Evolutionary conservation across 352 stramenopile genomes (phyloP), one percentile per base, ranked within the genome.

Genomic region (Globisporangium okanoganense): DNA sequence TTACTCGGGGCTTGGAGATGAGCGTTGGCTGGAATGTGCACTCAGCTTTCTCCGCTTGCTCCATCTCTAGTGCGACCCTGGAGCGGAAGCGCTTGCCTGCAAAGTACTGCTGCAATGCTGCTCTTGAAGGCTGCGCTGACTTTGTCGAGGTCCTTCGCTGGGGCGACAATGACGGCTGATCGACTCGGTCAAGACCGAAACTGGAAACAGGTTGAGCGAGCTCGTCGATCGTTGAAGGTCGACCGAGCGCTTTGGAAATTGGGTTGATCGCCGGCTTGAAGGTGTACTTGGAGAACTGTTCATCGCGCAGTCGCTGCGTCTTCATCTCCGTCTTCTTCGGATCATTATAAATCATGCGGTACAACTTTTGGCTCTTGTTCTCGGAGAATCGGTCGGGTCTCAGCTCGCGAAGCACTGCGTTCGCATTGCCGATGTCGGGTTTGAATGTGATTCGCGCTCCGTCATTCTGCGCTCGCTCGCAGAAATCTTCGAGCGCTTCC

Each of bases 251-350:
- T 45, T 84, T 81, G 0, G 84, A 94, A 1, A 96, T 66, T 0
- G 73, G 67, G 62, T 95, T 96, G 43, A 95, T 91, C 53, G 78
- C 60, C 1, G 87, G 85, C 24, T 92, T 88, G 70, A 92, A 93
- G 0, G 76, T 73, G 35, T 73, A 92, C 58, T 94, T 70, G 20
- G 66, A 50, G 49, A 83, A 76, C 10, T 81, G 61, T 33, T 88
- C 62, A 29, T 90, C 78, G 0, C 82, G 72, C 18, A 89, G 22
- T 13, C 65, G 72, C 35, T 89, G 77, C 24, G 87, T 89, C 41
- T 83, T 82, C 9, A 87, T 38, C 59, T 90, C 81, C 18, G 64
- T 67, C 13, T 82, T 65, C 48, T 74, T 73, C 7, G 79, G 80
- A 27, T 90, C 79, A 24, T 85, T 73, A 49, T 93, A 93, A 5